Evolutionary conservation across 2,329 filamentous ascomycete genomes (phyloP), one percentile per base, ranked within the genome.

Genomic region (Coniochaeta sp.): DNA sequence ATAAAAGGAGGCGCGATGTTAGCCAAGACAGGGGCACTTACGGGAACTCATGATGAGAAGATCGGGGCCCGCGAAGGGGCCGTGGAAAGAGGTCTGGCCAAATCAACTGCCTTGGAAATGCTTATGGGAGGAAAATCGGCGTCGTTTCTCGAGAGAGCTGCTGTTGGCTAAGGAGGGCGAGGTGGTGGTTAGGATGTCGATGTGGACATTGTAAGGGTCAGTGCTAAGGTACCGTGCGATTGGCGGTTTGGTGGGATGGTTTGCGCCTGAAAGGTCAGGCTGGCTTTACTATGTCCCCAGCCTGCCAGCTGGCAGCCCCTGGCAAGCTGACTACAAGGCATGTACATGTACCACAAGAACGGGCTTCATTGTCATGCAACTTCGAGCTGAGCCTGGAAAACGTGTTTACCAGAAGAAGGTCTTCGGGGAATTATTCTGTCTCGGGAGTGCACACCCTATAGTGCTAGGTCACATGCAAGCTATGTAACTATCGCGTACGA

Each of bases 31-130:
- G 31, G 33, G 56, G 24, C 8, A 22, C 56, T 26, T 58, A 58
- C 56, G 33, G 56, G 56, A 58, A 58, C 56, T 58, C 56, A 58
- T 58, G 19, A 22, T 58, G 19, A 31, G 56, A 58, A 16, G 34
- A 58, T 36, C 36, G 24, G 44, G 44, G 58, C 58, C 58, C 58
- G 50, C 58, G 14, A 56, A 56, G 58, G 58, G 58, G 58, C 58
- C 58, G 34, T 54, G 36, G n/a, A 59, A 54, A 31, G 58, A 38
- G 17, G 24, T 9, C 58, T 59, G 47, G 24, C 58, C 58, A 59
- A 47, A 38, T 59, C 31, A 14, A 52, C 24, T 52, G 22, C 12
- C 16, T 31, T 16, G 47, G 17, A 8, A 17, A 11, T 9, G 16
- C 31, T 38, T 12, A 19, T 22, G 11, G 31, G 31, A 34, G 12